These are phyloP conservation scores for Vanrija sp. DNA, from an alignment of 1,284 basidiomycete genomes.

Conservation along the genomic window DNA sequence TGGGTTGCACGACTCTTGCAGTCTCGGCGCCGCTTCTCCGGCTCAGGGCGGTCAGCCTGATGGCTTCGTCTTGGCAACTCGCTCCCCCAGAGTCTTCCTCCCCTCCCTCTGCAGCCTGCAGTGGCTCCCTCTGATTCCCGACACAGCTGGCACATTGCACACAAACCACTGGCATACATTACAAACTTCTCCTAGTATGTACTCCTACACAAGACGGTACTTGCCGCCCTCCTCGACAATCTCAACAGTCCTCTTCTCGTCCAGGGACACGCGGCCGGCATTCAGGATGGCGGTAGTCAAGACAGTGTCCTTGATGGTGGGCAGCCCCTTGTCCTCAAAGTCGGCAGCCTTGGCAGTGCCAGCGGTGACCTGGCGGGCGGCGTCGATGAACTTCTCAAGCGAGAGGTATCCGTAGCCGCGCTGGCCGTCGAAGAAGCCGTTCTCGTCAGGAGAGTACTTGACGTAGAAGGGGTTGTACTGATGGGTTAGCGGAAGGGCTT, in stretches of 20 bases:
- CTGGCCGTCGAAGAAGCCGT: slow-evolving; percentile 87
- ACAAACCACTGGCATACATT: slow-evolving; percentile 1
- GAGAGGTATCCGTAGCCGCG: slow-evolving; percentile 84
- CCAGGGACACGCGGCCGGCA: slow-evolving; percentile 80
- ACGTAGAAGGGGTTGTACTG: slow-evolving; percentile 83
- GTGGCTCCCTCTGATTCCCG: too few species aligned
- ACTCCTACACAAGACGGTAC: slow-evolving; percentile 57
- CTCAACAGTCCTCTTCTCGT: slow-evolving; percentile 74
- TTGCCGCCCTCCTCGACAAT: slow-evolving; percentile 63
- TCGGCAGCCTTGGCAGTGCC: slow-evolving; percentile 60
- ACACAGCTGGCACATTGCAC: too few species aligned
- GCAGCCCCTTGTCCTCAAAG: slow-evolving; percentile 74
- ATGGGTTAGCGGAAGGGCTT: slow-evolving; percentile 14
- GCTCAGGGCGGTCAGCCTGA: too few species aligned
- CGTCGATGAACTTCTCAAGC: slow-evolving; percentile 78
- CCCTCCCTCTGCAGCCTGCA: too few species aligned
- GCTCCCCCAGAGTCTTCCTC: too few species aligned
- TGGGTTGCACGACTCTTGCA: too few species aligned
- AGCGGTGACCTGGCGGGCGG: slow-evolving; percentile 61
- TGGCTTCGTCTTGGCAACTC: too few species aligned
- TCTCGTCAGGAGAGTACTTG: slow-evolving; percentile 88
- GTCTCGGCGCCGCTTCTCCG: too few species aligned
- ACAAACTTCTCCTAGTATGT: background rate
- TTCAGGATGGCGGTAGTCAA: slow-evolving; percentile 87
- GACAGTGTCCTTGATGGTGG: slow-evolving; percentile 70